Evolutionary conservation across 345 rosid species (phyloP), one percentile per base, ranked within the genome.

Genomic region (Lumnitzera racemosa): DNA sequence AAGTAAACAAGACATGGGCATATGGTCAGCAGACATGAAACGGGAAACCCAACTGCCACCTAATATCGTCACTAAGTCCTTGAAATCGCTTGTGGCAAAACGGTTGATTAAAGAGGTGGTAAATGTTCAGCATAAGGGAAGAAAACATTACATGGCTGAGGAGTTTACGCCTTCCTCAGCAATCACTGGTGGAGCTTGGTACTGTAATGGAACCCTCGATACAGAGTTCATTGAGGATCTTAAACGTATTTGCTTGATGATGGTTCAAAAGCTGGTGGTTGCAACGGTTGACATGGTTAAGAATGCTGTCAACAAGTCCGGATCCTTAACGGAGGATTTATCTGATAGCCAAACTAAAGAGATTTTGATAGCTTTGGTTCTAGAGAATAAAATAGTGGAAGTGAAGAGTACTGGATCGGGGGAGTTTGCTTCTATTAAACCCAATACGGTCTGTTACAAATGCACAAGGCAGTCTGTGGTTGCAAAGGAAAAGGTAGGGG

Each of bases 111-210:
- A 86, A 71, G 87, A 78, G 52, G 84, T 87, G 24, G 73, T 68
- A n/a, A 85, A 73, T 77, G 76, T 83, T 61, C 84, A 82, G 59
- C 77, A 64, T 74, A 86, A 71, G 62, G 84, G 81, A 0, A 47
- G 56, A 64, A 94, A 86, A 67, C 83, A 76, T 67, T 78, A 24
- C 50, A 66, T 88, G 57, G 90, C 95, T 0, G 46, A 68, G 0
- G 96, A 88, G 67, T 88, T 86, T 49, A 78, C 83, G 62, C 92
- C 95, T 3, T 71, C 86, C 1, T 69, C 75, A 31, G 95, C 80
- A 63, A 72, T 90, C 57, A 84, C 89, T 0, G 97, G 95, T 4
- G 97, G 97, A 36, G 75, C 81, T 5, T 94, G 96, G 95, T 94
- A 86, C 64, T 55, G 3, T 3, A 81, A 79, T 53, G 97, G 97